Evolutionary conservation across 192 early-diverging fungal species (phyloP), one percentile per base, ranked within the genome.

Genomic region (Coemansia sp.): DNA sequence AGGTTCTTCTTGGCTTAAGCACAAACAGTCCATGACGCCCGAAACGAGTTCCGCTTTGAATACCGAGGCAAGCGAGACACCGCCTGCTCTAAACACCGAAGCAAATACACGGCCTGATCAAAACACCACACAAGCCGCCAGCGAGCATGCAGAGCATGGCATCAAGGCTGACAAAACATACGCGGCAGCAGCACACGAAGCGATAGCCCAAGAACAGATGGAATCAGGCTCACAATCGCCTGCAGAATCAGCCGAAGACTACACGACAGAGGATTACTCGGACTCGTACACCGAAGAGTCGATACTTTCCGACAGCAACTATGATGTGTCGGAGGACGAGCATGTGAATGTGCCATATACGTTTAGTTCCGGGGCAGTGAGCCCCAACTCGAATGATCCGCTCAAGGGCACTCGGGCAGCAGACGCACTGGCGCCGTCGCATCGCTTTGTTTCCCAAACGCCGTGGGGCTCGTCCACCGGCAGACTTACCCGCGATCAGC

Each of bases 391-490:
- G 4, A 10, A 40, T 1, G 57, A 55, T 15, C 11, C 48, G 18
- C 31, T 54, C 30, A 62, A 51, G 20, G 16, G 39, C 10, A 51
- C 60, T 2, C 40, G 55, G 21, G 50, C 58, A 0, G 54, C 62
- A 0, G 58, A 62, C 0, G 73, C 73, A 3, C 39, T 76, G 47
- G 67, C 58, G 3, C 59, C 73, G 18, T 12, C 67, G 12, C 73
- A 70, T n/a, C 61, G 67, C 4, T 76, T 76, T 55, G 73, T 69
- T 6, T 70, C 73, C 23, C 66, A 76, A 15, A 76, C 67, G 41
- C 73, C 73, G 12, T 76, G 73, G 73, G 73, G 73, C 14, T 32
- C 60, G 10, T 62, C 73, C 1, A 70, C 73, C 0, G 73, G 73
- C 0, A 39, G 73, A 21, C 67, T 76, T 12, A 76, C 73, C 1